Conservation (phyloP, 441 rosid genomes). For the Arabidopsis lyrata region DNA sequence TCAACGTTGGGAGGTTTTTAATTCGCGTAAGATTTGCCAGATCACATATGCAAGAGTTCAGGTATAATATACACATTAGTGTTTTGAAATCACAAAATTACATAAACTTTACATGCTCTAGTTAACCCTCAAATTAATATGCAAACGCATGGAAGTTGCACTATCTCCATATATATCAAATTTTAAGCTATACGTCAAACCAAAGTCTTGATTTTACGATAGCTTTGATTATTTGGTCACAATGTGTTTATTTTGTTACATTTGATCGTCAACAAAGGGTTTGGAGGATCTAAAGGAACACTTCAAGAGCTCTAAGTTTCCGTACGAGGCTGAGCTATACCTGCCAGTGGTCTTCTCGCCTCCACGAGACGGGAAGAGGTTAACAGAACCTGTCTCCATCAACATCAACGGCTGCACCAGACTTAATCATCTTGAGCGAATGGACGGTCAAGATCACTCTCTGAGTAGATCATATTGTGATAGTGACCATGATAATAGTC, state of each 20-base stretch:
- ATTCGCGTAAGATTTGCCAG: constrained; percentile 91
- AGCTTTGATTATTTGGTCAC: too few species aligned
- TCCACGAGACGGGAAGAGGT: constrained; percentile 78
- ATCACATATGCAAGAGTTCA: constrained; percentile 95
- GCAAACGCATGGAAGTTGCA: neutral
- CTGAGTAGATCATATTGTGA: constrained; percentile 35
- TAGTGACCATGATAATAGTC: constrained; percentile 40
- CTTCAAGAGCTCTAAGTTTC: constrained; percentile 93
- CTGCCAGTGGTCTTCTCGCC: constrained; percentile 89
- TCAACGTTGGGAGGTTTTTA: constrained; percentile 95
- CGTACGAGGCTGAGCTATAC: constrained; percentile 80
- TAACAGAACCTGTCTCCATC: constrained; percentile 72
- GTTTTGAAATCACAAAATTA: constrained; percentile 1
- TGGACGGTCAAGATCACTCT: constrained; percentile 33
- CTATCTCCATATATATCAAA: neutral
- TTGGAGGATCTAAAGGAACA: constrained; percentile 86
- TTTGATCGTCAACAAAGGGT: constrained; percentile 53
- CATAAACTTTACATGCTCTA: neutral
- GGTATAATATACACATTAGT: constrained; percentile 47
- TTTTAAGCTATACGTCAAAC: neutral
- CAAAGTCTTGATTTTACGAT: too few species aligned
- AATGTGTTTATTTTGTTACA: constrained; percentile 6
- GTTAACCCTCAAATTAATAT: neutral
- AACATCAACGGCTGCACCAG: constrained; percentile 46
- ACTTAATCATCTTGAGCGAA: constrained; percentile 28